Evolutionary conservation across 1,284 basidiomycete genomes (phyloP).

Genomic region (Ustilago cynodontis): DNA sequence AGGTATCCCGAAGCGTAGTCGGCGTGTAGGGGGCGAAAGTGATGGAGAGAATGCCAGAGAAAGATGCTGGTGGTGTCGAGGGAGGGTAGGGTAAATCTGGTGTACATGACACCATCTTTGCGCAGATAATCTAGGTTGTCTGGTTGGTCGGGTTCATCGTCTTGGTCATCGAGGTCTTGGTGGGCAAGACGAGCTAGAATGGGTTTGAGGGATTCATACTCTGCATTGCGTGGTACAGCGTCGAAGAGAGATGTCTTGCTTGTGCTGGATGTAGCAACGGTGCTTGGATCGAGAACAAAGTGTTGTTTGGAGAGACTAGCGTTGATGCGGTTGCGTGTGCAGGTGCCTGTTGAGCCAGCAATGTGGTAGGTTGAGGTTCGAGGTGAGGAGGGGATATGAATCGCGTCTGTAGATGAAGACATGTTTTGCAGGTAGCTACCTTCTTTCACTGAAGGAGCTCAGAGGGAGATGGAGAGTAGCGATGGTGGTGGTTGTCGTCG

Average conservation of each 20-base stretch:
- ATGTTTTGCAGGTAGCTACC: neutral
- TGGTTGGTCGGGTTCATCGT: neutral
- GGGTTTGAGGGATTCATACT: conserved; percentile 50
- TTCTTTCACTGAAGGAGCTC: neutral
- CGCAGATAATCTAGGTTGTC: conserved; percentile 30
- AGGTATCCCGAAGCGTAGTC: conserved; percentile 58
- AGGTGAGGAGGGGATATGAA: neutral
- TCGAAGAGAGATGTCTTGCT: conserved; percentile 35
- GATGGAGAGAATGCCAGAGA: conserved; percentile 56
- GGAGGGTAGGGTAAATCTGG: conserved; percentile 46
- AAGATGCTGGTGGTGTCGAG: conserved; percentile 42
- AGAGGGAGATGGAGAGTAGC: neutral
- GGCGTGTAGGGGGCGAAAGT: conserved; percentile 45
- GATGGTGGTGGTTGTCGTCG: neutral
- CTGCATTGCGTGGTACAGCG: conserved; percentile 49
- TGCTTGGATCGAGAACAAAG: conserved; percentile 31
- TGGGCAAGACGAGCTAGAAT: conserved; percentile 53
- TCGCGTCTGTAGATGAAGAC: conserved; percentile 2
- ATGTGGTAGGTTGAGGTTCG: conserved; percentile 10
- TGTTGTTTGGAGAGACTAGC: conserved; percentile 36
- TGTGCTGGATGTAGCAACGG: conserved; percentile 14
- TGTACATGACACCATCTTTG: conserved; percentile 45
- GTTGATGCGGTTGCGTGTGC: conserved; percentile 29
- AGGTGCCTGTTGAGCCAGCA: conserved; percentile 18
- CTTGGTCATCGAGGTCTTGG: conserved; percentile 10